phyloP scores from a whole-genome alignment of 2,329 filamentous ascomycete species.

The Hymenoscyphus occultus region DNA sequence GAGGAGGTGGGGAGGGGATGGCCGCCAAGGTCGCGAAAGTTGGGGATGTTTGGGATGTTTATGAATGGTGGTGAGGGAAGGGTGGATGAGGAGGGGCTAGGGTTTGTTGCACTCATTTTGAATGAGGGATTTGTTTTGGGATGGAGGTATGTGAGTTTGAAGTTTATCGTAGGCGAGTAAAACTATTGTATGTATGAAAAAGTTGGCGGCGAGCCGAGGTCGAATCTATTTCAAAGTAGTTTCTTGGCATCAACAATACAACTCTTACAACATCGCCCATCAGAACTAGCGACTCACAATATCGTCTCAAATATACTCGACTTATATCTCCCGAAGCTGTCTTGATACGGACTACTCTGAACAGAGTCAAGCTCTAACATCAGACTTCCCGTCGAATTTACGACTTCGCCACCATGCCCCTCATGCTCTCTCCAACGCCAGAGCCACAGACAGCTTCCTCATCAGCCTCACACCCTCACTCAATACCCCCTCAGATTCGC shows the following conservation, averaged over 20 bases:
- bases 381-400: background rate
- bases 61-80: constrained; percentile 48
- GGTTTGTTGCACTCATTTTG: constrained; percentile 14
- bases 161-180: background rate
- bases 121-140: background rate
- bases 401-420: constrained; percentile 27
- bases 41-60: constrained; percentile 56
- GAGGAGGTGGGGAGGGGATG: constrained; percentile 44
- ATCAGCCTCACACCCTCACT: constrained; percentile 7
- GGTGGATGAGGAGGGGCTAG: constrained; percentile 3
- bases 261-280: background rate
- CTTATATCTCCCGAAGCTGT: background rate
- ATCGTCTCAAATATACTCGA: background rate
- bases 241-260: background rate
- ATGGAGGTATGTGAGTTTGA: background rate
- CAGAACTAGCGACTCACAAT: background rate
- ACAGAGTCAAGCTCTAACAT: too few species aligned
- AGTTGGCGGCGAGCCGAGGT: constrained; percentile 3
- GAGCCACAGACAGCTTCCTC: constrained; percentile 12
- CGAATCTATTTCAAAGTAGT: background rate
- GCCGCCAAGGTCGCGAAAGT: constrained; percentile 67
- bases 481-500: constrained; percentile 25
- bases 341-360: background rate
- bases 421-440: constrained; percentile 20
- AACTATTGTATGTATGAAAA: background rate